These are phyloP conservation scores for Russula compacta DNA, from an alignment of 768 basidiomycete genomes.

Conservation along the genomic window DNA sequence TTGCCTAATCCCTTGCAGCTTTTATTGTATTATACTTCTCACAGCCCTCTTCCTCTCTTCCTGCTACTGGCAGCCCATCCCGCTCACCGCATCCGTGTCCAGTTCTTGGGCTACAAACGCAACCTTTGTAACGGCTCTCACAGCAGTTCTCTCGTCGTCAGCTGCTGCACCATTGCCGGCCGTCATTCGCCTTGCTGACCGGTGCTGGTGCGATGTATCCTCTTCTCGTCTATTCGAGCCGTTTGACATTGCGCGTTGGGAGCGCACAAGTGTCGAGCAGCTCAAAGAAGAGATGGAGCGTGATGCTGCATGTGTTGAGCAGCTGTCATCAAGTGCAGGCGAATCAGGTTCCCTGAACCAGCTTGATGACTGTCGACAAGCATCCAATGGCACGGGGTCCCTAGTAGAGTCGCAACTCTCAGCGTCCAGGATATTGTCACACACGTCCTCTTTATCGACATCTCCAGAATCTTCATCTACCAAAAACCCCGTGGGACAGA, in stretches of 20 bases:
- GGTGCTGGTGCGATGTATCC: constrained; percentile 82
- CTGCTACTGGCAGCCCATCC: constrained; percentile 84
- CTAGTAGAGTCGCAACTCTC: background rate
- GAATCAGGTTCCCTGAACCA: background rate
- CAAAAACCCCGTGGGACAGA: background rate
- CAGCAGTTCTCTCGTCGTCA: constrained; percentile 32
- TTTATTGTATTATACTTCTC: constrained; percentile 80
- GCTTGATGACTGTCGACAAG: background rate
- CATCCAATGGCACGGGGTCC: background rate
- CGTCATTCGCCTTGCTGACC: constrained; percentile 59
- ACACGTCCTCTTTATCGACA: background rate
- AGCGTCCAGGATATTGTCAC: background rate
- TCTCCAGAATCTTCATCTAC: background rate
- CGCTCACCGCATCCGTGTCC: constrained; percentile 51
- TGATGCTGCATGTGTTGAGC: constrained; percentile 29
- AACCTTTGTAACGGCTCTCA: constrained; percentile 61
- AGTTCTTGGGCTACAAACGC: constrained; percentile 64
- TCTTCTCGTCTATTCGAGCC: constrained; percentile 60
- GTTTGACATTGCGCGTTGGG: constrained; percentile 71
- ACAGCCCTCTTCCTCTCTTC: constrained; percentile 78
- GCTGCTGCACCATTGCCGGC: constrained; percentile 36
- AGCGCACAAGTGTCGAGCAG: constrained; percentile 50
- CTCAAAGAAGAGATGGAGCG: constrained; percentile 31
- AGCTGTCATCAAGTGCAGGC: background rate
- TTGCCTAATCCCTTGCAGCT: constrained; percentile 34